phyloP scores from a whole-genome alignment of 2,329 filamentous ascomycete species.

The Fusarium duplospermum region DNA sequence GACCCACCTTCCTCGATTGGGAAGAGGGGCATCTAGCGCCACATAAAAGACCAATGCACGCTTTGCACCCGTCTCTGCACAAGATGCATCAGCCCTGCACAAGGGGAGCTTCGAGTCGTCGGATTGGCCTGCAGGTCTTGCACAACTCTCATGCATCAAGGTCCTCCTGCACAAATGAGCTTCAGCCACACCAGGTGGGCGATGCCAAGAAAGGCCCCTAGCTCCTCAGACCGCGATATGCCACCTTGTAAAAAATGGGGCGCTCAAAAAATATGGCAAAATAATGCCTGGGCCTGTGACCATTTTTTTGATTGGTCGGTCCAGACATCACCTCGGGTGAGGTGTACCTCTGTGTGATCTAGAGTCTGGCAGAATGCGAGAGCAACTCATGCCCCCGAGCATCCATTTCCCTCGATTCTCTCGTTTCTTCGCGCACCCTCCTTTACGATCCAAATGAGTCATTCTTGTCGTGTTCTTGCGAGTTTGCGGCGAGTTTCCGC shows the following conservation, averaged over 20 bases:
- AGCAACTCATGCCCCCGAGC: conserved; percentile 46
- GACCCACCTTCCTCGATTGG: conserved; percentile 38
- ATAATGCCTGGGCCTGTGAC: conserved; percentile 50
- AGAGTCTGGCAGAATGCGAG: conserved; percentile 44
- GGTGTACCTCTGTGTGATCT: conserved; percentile 51
- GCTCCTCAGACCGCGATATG: conserved; percentile 38
- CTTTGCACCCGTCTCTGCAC: conserved; percentile 37
- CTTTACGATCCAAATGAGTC: conserved; percentile 48
- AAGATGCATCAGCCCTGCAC: conserved; percentile 25
- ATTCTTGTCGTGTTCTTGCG: conserved; percentile 41
- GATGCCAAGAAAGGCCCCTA: conserved; percentile 39
- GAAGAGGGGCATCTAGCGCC: conserved; percentile 42
- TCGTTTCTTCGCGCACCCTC: conserved; percentile 44
- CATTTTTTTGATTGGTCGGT: conserved; percentile 55
- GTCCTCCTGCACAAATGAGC: conserved; percentile 30
- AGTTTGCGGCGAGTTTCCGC: conserved; percentile 38
- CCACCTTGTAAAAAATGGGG: conserved; percentile 47
- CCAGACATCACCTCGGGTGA: conserved; percentile 49
- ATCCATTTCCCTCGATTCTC: conserved; percentile 45
- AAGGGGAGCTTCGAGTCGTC: conserved; percentile 7
- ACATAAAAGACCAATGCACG: conserved; percentile 36
- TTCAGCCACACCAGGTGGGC: conserved; percentile 43
- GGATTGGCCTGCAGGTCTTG: conserved; percentile 5
- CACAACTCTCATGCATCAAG: conserved; percentile 27
- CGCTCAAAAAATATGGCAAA: conserved; percentile 49